Conservation (phyloP, 2,329 filamentous ascomycete genomes). For the Didymella segeticola region DNA sequence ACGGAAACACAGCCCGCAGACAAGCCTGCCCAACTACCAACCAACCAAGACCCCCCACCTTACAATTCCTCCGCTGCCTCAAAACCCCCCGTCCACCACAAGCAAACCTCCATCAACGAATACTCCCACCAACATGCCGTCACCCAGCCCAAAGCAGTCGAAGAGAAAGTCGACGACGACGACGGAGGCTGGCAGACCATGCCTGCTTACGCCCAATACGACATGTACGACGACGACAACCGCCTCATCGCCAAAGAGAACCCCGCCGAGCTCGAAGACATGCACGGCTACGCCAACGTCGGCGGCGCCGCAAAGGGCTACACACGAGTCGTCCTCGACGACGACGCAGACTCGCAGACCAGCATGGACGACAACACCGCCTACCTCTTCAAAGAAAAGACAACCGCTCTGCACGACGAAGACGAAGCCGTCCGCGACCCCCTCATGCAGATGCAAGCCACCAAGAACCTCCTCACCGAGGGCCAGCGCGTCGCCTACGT, state of each 20-base stretch:
- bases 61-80: too few relatives aligned
- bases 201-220: slow-evolving; percentile 90
- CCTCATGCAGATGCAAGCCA: slow-evolving; percentile 89
- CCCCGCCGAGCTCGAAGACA: slow-evolving; percentile 70
- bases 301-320: slow-evolving; percentile 95
- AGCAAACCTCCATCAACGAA: slow-evolving; percentile 66
- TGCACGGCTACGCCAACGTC: slow-evolving; percentile 75
- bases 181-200: slow-evolving; percentile 90
- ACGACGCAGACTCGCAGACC: slow-evolving; percentile 90
- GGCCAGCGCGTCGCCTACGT: slow-evolving; percentile 97
- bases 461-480: slow-evolving; percentile 93
- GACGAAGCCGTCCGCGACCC: slow-evolving; percentile 82
- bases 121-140: slow-evolving; percentile 88
- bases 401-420: slow-evolving; percentile 67
- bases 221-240: slow-evolving; percentile 95
- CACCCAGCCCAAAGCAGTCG: slow-evolving; percentile 55
- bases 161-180: slow-evolving; percentile 64
- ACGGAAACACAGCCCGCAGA: too few relatives aligned
- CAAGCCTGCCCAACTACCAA: too few relatives aligned
- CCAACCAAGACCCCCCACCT: too few relatives aligned
- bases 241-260: slow-evolving; percentile 84
- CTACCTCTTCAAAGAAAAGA: slow-evolving; percentile 85
- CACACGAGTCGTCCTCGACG: slow-evolving; percentile 91
- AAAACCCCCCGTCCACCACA: slow-evolving; percentile 6
- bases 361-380: slow-evolving; percentile 98